A percentile compares a stretch with the other conserved stretches of the same genome.
Evolutionary conservation across 495 filamentous ascomycete species (phyloP).

Genomic region (Penicillium ochrochloron): DNA sequence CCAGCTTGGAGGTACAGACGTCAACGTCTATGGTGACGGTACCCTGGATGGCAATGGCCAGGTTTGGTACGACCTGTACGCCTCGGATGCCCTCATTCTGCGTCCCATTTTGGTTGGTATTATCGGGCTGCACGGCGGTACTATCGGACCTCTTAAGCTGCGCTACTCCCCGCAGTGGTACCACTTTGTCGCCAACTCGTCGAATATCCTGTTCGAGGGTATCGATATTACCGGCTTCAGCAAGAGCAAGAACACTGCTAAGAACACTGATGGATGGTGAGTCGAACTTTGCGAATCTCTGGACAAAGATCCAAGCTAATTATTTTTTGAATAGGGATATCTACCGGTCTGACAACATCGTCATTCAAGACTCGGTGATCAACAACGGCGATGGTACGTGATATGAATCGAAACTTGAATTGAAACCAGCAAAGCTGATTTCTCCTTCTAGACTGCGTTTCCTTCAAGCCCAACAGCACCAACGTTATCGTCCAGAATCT

Average conservation of each 20-base stretch:
- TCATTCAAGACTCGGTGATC: conserved; percentile 70
- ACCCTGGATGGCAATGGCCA: conserved; percentile 70
- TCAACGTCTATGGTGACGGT: conserved; percentile 69
- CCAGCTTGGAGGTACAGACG: conserved; percentile 68
- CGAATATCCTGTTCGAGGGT: conserved; percentile 67
- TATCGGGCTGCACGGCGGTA: conserved; percentile 65
- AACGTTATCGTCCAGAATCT: conserved; percentile 73
- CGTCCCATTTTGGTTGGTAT: conserved; percentile 65
- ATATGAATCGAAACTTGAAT: background rate
- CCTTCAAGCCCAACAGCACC: conserved; percentile 79
- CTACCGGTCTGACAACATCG: conserved; percentile 63
- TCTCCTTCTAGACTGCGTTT: conserved; percentile 61
- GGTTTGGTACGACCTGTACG: conserved; percentile 70
- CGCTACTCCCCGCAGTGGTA: conserved; percentile 70
- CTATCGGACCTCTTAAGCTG: conserved; percentile 64
- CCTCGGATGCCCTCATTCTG: conserved; percentile 56
- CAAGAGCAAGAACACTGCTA: conserved; percentile 56
- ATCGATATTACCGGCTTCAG: conserved; percentile 65
- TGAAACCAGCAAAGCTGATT: conserved; percentile 13
- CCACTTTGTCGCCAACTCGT: conserved; percentile 69
- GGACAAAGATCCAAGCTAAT: background rate
- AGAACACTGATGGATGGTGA: conserved; percentile 72
- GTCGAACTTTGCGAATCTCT: background rate
- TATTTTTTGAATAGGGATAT: conserved; percentile 51
- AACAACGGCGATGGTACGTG: conserved; percentile 66